These are phyloP conservation scores for Talaromyces borbonicus DNA, from an alignment of 495 filamentous ascomycete species.

Conservation along the genomic window DNA sequence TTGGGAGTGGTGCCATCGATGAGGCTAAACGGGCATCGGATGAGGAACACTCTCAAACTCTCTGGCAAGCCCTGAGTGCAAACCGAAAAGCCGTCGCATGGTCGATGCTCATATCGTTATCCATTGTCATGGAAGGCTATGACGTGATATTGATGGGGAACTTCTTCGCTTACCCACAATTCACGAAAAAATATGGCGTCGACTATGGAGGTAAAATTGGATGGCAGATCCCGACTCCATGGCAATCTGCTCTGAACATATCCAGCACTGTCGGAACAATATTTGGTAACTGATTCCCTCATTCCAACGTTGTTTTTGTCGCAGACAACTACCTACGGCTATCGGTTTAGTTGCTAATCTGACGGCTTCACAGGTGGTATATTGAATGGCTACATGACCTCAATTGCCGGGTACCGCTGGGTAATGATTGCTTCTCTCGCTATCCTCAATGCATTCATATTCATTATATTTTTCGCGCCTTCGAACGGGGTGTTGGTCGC, in stretches of 20 bases:
- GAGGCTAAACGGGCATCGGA: constrained; percentile 26
- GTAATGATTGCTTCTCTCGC: constrained; percentile 33
- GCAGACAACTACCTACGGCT: too few relatives aligned
- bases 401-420: constrained; percentile 33
- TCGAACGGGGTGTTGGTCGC: constrained; percentile 30
- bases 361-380: constrained; percentile 21
- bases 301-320: too few relatives aligned
- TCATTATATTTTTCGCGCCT: constrained; percentile 43
- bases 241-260: constrained; percentile 28
- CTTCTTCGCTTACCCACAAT: constrained; percentile 29
- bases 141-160: constrained; percentile 36
- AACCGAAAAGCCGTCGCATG: constrained; percentile 42
- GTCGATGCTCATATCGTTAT: constrained; percentile 34
- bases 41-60: constrained; percentile 22
- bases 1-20: constrained; percentile 11
- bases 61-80: constrained; percentile 24
- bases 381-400: constrained; percentile 36
- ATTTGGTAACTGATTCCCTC: constrained; percentile 17
- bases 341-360: not conserved
- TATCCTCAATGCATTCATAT: constrained; percentile 38
- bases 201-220: constrained; percentile 12
- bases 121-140: constrained; percentile 45
- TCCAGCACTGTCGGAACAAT: constrained; percentile 25
- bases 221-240: constrained; percentile 24
- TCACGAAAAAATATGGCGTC: constrained; percentile 27